These are phyloP conservation scores for Monilinia fructigena DNA, from an alignment of 2,329 filamentous ascomycete genomes.

Conservation along the genomic window DNA sequence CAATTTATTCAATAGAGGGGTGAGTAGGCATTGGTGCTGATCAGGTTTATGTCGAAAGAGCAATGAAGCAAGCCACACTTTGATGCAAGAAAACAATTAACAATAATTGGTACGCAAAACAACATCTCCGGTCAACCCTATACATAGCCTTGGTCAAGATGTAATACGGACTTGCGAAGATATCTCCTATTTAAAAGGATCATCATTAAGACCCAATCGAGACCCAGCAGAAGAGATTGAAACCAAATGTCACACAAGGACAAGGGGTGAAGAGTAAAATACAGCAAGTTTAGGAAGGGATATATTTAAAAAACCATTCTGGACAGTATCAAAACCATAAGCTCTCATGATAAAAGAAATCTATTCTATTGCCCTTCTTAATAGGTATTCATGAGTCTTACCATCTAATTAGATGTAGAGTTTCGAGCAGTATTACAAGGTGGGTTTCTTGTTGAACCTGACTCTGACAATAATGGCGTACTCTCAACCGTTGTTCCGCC, in stretches of 20 bases:
- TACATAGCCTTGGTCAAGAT: background rate
- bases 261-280: background rate
- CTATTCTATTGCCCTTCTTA: background rate
- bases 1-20: too few relatives aligned
- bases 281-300: background rate
- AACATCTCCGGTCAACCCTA: background rate
- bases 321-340: background rate
- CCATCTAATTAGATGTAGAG: conserved; percentile 15
- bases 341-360: background rate
- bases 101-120: background rate
- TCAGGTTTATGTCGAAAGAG: background rate
- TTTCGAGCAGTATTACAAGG: background rate
- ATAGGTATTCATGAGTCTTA: background rate
- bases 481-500: conserved; percentile 25
- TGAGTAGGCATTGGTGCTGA: too few relatives aligned
- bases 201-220: background rate
- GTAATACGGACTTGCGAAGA: background rate
- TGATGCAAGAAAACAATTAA: background rate
- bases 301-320: background rate
- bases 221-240: background rate
- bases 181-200: background rate
- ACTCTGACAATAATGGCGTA: conserved; percentile 22
- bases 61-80: background rate
- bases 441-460: conserved; percentile 9
- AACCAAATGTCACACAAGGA: background rate